Evolutionary conservation across 805 yeast genomes (phyloP), one percentile per base, ranked within the genome.

Genomic region (Saccharomyces cerevisiae): DNA sequence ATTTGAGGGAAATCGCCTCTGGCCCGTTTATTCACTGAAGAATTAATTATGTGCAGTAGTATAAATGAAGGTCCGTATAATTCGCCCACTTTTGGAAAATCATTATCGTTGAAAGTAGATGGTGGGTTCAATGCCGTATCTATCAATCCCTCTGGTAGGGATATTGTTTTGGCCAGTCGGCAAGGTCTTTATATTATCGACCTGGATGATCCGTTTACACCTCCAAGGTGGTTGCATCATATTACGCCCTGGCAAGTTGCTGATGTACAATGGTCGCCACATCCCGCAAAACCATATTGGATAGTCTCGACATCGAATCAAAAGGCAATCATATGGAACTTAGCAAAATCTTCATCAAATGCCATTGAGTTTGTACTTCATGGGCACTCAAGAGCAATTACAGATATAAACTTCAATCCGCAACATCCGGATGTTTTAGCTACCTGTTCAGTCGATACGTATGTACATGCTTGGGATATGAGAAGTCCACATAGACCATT

Each of bases 181-280:
- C 77, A 84, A 53, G 99, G 99, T 0, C 75, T 94, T 13, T 87
- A 84, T 68, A 83, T 94, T 41, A 84, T 92, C n/a, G 98, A 94
- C 70, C 71, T 94, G 46, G 96, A 92, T 64, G 97, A 94, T 68
- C 99, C 98, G 0, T 92, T 89, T 70, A 82, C 92, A 0, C 90
- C 96, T 0, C 99, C 99, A 0, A 75, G 99, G 55, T 89, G 95
- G 91, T 78, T 94, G 14, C 95, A 84, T 53, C 97, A 94, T 65
- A 77, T 83, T 36, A 92, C 97, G 0, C 83, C 96, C 0, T 94
- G 98, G 98, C 98, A 94, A 69, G 99, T 94, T 2, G 97, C 99
- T 0, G 97, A 92, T 68, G 97, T 92, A 1, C 98, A 94, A 69
- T 94, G 99, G 98, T 88, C 95, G 2, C 97, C 97, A 0, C 97